Evolutionary conservation across 2,329 filamentous ascomycete species (phyloP).

Genomic region (Ophioceras dolichostomum): DNA sequence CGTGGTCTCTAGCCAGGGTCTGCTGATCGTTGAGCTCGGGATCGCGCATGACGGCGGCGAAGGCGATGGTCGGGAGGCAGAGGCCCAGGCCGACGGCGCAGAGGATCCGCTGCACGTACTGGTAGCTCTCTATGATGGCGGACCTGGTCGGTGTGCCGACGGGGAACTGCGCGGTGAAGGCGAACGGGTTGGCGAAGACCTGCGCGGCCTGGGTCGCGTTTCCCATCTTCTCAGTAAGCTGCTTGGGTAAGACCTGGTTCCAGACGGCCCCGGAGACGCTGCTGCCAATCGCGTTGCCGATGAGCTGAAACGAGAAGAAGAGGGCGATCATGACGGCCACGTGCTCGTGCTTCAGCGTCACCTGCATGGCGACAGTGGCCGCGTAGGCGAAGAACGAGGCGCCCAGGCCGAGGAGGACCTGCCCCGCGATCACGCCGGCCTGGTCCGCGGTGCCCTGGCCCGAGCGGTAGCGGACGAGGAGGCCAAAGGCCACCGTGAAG

Average conservation of each 20-base stretch:
- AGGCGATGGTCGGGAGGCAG: slow-evolving; percentile 32
- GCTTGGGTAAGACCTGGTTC: slow-evolving; percentile 40
- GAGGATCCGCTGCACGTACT: slow-evolving; percentile 32
- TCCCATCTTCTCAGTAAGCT: slow-evolving; percentile 23
- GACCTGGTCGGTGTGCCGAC: slow-evolving; percentile 28
- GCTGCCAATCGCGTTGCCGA: slow-evolving; percentile 48
- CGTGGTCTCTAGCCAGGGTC: slow-evolving; percentile 27
- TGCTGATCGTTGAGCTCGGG: slow-evolving; percentile 32
- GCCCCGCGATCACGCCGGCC: slow-evolving; percentile 47
- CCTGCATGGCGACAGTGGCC: slow-evolving; percentile 31
- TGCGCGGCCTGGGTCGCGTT: slow-evolving; percentile 23
- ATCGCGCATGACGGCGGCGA: slow-evolving; percentile 29
- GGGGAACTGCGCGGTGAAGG: slow-evolving; percentile 19
- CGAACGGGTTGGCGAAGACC: slow-evolving; percentile 23
- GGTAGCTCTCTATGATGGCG: slow-evolving; percentile 30
- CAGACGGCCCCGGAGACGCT: slow-evolving; percentile 50
- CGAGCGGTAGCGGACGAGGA: slow-evolving; percentile 52
- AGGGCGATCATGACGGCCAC: slow-evolving; percentile 52
- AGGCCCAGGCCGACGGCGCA: slow-evolving; percentile 35
- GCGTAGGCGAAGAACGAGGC: slow-evolving; percentile 49
- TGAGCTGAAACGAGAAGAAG: slow-evolving; percentile 50
- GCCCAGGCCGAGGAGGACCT: slow-evolving; percentile 49
- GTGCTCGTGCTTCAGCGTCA: slow-evolving; percentile 31
- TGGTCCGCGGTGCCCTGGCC: slow-evolving; percentile 26
- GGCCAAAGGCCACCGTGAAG: slow-evolving; percentile 53